Base-by-base conservation (phyloP, 805 yeast genomes). In the Kockiozyma suomiensis region DNA sequence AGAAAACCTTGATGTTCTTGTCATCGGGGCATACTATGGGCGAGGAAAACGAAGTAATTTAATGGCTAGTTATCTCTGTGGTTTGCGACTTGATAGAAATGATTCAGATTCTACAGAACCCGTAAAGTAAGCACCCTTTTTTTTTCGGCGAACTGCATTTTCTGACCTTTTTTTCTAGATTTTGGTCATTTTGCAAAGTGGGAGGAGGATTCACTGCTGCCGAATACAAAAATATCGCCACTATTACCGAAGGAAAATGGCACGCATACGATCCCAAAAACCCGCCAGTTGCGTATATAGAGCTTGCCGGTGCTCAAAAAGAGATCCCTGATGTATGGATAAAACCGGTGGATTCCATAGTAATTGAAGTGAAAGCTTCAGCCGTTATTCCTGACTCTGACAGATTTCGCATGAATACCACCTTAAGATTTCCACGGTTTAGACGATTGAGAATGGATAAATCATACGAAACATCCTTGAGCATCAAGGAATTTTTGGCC, bases 291-390 rank as follows among this genome's bases (percentile, higher is more conserved):
- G 50, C 62, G 4, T 63, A 55, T 41, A 56, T 74, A 32, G 71
- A 64, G 15, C 58, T 65, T n/a, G 61, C 68, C 0, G 66, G 63
- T 2, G 54, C 54, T 2, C 58, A 33, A 26, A 52, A 62, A 15
- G 75, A 80, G 52, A 72, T 75, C 13, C 96, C 97, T 0, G 82
- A 79, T 33, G 81, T 79, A 59, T 92, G 97, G 96, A 87, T 93
- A 28, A 76, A 84, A 59, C 97, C 97, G 0, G 75, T 78, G 40
- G 83, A 88, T 30, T 87, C 96, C 1, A 69, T 92, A 2, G 93
- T 93, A 0, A 68, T 93, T 6, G 96, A 91, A 70, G 83, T 92
- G 17, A 90, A 88, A 69, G 96, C 96, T 0, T 77, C 96, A 46
- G 84, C 91, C 2, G 77, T 90, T 4, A 77, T 90, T 4, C 71